Evolutionary conservation across 1,284 basidiomycete genomes (phyloP), one percentile per base, ranked within the genome.

Genomic region (Hemileia vastatrix): DNA sequence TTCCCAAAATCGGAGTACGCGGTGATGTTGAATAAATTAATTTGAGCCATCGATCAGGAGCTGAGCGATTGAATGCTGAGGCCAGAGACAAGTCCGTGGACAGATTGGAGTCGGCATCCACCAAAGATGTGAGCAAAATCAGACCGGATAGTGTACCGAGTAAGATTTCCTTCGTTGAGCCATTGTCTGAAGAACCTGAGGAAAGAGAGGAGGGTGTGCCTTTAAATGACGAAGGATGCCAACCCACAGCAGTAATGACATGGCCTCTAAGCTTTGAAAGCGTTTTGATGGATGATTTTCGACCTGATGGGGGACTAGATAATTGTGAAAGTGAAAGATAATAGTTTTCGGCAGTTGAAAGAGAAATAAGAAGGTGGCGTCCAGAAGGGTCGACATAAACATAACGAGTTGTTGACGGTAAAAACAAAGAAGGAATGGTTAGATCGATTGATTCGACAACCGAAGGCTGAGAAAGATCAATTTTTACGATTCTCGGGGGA

Each of bases 351-450:
- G 91, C 92, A 69, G 89, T 85, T 13, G 80, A 79, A 27, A 90
- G 92, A 0, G 89, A 88, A 58, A 95, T 80, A 52, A 98, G 77
- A 50, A 94, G 82, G 77, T 98, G 95, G 24, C 86, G 81, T 2
- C 91, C 93, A 0, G 89, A 88, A 5, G 94, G 92, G 76, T 97
- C 93, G 71, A 88, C 83, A 77, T 90, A 93, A 60, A 94, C 45
- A 15, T 27, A 18, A n/a, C 40, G 60, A 49, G 49, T 55, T 32
- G 56, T 63, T 3, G 59, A 36, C 11, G 47, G 36, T 61, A 52
- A 21, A 49, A 50, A 36, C 44, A 62, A 44, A 23, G 59, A 36
- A 19, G 53, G 60, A 24, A 63, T 49, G 47, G 31, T 24, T 23
- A 63, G 23, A 13, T 52, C 51, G 54, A 63, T 63, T 2, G 53